These are phyloP conservation scores for Phialocephala sp. DNA, from an alignment of 2,329 filamentous ascomycete genomes.

Conservation along the genomic window DNA sequence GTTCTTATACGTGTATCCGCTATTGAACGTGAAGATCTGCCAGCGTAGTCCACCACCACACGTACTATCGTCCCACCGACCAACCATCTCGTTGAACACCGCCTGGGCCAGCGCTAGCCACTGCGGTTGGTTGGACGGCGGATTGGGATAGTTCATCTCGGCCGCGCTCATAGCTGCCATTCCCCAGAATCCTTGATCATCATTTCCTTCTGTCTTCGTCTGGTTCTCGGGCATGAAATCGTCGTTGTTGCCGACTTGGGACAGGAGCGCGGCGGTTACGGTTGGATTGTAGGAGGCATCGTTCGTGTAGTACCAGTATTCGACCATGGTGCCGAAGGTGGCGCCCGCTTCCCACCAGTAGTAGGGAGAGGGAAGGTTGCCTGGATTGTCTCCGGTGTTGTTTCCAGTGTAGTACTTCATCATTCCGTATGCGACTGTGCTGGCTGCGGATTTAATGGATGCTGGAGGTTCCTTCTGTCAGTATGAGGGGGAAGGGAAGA, in stretches of 20 bases:
- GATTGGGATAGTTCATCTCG: slow-evolving; percentile 66
- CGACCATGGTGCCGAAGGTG: slow-evolving; percentile 73
- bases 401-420: slow-evolving; percentile 58
- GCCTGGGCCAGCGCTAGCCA: slow-evolving; percentile 77
- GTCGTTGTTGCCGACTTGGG: slow-evolving; percentile 72
- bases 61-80: slow-evolving; percentile 70
- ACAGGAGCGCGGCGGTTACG: slow-evolving; percentile 67
- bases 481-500: not conserved
- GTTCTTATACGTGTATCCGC: slow-evolving; percentile 79
- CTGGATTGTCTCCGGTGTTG: slow-evolving; percentile 54
- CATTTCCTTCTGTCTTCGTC: slow-evolving; percentile 65
- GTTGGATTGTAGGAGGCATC: slow-evolving; percentile 71
- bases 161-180: slow-evolving; percentile 72
- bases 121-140: slow-evolving; percentile 58
- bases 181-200: slow-evolving; percentile 77
- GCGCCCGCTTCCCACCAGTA: slow-evolving; percentile 74
- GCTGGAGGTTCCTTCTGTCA: slow-evolving; percentile 17
- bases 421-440: slow-evolving; percentile 51
- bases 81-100: slow-evolving; percentile 72
- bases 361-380: slow-evolving; percentile 53
- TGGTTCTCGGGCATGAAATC: slow-evolving; percentile 81
- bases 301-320: slow-evolving; percentile 84
- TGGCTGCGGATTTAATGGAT: slow-evolving; percentile 43
- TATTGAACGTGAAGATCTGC: slow-evolving; percentile 85
- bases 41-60: slow-evolving; percentile 80